Base-by-base conservation (phyloP, 306 rosid species). In the Citrullus amarus region DNA sequence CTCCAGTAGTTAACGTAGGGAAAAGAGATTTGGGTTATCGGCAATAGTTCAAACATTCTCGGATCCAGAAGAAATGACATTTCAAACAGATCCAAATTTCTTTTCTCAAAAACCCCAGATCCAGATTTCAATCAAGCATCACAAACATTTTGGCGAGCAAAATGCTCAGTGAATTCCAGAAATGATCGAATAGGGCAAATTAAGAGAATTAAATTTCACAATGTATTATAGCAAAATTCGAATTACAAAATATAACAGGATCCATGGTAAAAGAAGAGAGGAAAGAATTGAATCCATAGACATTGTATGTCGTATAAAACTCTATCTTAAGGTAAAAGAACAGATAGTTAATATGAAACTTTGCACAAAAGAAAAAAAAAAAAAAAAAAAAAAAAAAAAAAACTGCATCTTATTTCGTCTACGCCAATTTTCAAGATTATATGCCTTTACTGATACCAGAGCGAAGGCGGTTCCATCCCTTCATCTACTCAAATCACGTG, bases 401-500 rank as follows among this genome's bases (percentile, higher is more conserved):
- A 28, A 8, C 75, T 69, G 75, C 43, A 74, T 16, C 62, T 74
- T 74, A 74, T 74, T 74, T 72, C 43, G 43, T 72, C 58, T 50
- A 72, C 59, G 60, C 75, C 62, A 74, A 74, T 32, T 74, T 12
- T 51, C 51, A 73, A 73, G 46, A 73, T 73, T 50, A 14, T 15
- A 50, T 73, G 61, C 43, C 61, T 30, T 73, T 50, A 73, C 59
- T 50, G 41, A 50, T 72, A 48, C 43, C 59, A 20, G 59, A 50
- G 4, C 15, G 25, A 46, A 72, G 59, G 77, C 77, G 8, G 5
- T 69, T 69, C 20, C 38, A 72, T 50, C 30, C 78, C 48, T 48
- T 8, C 5, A 10, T 13, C 39, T 39, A 22, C 48, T 18, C 48
- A 43, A 51, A 55, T 88, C 84, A 91, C 62, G 79, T 88, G 75